Percentiles rank a stretch among this genome's conserved stretches.
Conservation (phyloP, 2,329 filamentous ascomycete genomes). For the Colletotrichum sp. region DNA sequence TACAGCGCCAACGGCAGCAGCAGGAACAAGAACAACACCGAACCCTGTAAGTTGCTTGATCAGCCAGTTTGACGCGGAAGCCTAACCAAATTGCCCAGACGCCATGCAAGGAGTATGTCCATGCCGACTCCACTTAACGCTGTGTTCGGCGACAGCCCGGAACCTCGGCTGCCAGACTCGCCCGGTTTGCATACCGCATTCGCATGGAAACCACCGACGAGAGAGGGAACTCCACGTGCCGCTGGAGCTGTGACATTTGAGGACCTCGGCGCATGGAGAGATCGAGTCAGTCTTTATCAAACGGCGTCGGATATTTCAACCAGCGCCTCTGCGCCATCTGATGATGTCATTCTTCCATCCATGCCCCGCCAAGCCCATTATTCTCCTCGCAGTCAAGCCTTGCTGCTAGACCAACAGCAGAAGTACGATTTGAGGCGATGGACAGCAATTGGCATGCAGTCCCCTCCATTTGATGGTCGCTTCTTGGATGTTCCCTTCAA, state of each 20-base stretch:
- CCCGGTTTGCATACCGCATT: neutral
- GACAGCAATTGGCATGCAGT: slow-evolving; percentile 5
- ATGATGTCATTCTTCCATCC: neutral
- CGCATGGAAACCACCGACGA: slow-evolving; percentile 9
- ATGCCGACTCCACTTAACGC: slow-evolving; percentile 1
- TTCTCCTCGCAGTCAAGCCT: neutral
- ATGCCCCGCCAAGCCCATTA: neutral
- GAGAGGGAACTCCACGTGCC: neutral
- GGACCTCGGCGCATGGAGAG: neutral
- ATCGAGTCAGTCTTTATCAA: neutral
- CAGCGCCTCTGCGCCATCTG: neutral
- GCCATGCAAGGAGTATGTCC: slow-evolving; percentile 6
- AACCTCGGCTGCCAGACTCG: neutral
- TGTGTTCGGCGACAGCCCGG: neutral
- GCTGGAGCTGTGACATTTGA: neutral
- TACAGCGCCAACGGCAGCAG: neutral
- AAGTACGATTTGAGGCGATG: neutral
- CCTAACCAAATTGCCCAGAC: neutral
- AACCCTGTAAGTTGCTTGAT: neutral
- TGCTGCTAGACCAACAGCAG: neutral
- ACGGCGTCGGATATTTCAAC: slow-evolving; percentile 4
- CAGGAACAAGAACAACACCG: neutral
- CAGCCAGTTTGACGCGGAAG: neutral
- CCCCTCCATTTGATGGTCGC: neutral
- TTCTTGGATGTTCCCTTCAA: neutral